A percentile compares a stretch with the other conserved stretches of the same genome.
These are phyloP conservation scores for Talaromyces adpressus DNA, from an alignment of 495 filamentous ascomycete species.

Conservation along the genomic window DNA sequence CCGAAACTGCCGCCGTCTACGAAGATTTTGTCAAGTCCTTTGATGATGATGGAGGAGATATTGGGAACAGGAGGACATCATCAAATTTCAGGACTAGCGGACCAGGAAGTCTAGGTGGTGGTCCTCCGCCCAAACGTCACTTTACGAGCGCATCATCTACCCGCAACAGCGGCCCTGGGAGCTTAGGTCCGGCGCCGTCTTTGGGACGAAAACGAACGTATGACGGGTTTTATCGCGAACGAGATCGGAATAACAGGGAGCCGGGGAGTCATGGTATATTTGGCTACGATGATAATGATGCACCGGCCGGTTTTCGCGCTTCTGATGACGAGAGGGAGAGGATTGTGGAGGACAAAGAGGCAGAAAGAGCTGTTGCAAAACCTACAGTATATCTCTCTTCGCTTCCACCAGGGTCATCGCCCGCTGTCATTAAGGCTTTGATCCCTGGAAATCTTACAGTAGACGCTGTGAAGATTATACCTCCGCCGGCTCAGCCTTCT, in stretches of 20 bases:
- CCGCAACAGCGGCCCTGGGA: constrained; percentile 69
- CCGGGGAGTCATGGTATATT: constrained; percentile 32
- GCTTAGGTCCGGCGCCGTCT: constrained; percentile 56
- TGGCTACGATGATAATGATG: constrained; percentile 49
- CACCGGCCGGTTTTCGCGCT: constrained; percentile 40
- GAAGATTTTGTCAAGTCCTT: constrained; percentile 90
- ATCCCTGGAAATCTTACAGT: constrained; percentile 62
- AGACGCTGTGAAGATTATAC: constrained; percentile 71
- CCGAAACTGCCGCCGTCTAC: constrained; percentile 83
- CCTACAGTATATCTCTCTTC: constrained; percentile 75
- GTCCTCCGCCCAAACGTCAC: constrained; percentile 46
- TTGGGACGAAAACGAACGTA: constrained; percentile 44
- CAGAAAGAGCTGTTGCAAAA: constrained; percentile 70
- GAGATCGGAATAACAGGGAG: constrained; percentile 25
- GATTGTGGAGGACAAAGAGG: constrained; percentile 38
- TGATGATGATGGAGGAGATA: constrained; percentile 57
- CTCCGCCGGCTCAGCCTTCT: constrained; percentile 45
- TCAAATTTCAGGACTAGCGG: constrained; percentile 10
- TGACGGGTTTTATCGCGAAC: constrained; percentile 41
- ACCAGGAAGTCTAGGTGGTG: constrained; percentile 26
- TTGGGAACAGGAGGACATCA: not conserved
- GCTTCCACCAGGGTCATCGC: constrained; percentile 58
- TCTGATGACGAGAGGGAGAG: constrained; percentile 48
- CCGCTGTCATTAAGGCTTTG: constrained; percentile 64
- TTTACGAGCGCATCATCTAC: constrained; percentile 39